Evolutionary conservation across 1,139 yeast genomes (phyloP).

Genomic region (Kodamaea arcana): DNA sequence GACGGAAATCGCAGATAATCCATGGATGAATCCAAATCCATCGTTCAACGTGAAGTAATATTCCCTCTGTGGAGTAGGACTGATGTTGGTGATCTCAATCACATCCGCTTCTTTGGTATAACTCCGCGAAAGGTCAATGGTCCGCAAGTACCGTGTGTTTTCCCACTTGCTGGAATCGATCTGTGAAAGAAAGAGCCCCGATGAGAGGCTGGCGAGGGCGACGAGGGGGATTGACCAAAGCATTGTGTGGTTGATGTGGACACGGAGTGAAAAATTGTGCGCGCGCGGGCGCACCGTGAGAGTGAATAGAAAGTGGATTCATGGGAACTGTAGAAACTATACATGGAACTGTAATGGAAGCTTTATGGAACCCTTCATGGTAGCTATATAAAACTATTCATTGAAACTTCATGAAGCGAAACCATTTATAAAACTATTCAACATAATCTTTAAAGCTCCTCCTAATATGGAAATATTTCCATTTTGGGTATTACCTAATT

Average conservation of each 20-base stretch:
- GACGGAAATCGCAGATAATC: conserved; percentile 49
- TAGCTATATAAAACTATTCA: too few species aligned
- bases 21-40: conserved; percentile 38
- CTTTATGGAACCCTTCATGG: too few species aligned
- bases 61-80: conserved; percentile 45
- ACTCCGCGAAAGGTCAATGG: conserved; percentile 61
- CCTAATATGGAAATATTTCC: too few species aligned
- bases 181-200: conserved; percentile 7
- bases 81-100: conserved; percentile 58
- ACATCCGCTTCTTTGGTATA: conserved; percentile 62
- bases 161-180: conserved; percentile 32
- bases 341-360: too few species aligned
- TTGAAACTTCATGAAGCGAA: too few species aligned
- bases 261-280: too few species aligned
- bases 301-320: too few species aligned
- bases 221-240: neutral
- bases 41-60: conserved; percentile 56
- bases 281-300: too few species aligned
- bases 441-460: too few species aligned
- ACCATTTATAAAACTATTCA: too few species aligned
- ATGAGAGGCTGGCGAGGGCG: conserved; percentile 2
- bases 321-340: too few species aligned
- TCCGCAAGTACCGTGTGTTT: conserved; percentile 42
- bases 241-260: conserved; percentile 1
- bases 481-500: too few species aligned